phyloP scores from a whole-genome alignment of 2,329 filamentous ascomycete species.

The Escovopsis weberi region DNA sequence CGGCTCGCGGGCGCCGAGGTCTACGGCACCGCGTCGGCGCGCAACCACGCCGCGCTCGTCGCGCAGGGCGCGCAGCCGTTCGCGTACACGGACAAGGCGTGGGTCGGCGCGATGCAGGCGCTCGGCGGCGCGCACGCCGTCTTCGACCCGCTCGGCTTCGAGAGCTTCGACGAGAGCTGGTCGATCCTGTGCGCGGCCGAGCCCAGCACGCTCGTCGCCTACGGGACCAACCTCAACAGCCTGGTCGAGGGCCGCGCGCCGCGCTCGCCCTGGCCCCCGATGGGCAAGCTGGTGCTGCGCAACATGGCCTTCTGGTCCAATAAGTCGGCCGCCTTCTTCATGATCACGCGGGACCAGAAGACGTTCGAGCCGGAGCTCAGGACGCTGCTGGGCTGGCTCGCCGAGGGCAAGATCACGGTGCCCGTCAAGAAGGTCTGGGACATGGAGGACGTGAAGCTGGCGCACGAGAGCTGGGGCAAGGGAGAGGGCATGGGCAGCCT shows the following conservation, averaged over 20 bases:
- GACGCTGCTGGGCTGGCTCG: constrained; percentile 17
- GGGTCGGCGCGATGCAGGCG: constrained; percentile 29
- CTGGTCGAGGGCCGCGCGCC: constrained; percentile 15
- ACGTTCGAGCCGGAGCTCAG: constrained; percentile 18
- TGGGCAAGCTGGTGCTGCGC: constrained; percentile 21
- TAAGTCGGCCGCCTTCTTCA: constrained; percentile 22
- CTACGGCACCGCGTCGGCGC: constrained; percentile 32
- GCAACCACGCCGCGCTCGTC: constrained; percentile 28
- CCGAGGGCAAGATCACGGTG: constrained; percentile 17
- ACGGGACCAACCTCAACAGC: constrained; percentile 21
- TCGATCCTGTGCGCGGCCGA: constrained; percentile 21
- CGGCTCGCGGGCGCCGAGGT: constrained; percentile 29
- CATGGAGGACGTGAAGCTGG: constrained; percentile 23
- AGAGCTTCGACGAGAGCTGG: constrained; percentile 35
- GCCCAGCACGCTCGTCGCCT: constrained; percentile 26
- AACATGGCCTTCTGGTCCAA: constrained; percentile 13
- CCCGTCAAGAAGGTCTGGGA: constrained; percentile 26
- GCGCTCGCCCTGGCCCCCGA: constrained; percentile 17
- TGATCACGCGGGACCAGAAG: constrained; percentile 19
- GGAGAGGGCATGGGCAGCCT: constrained; percentile 21
- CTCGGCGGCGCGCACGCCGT: constrained; percentile 32
- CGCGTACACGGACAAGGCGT: constrained; percentile 32
- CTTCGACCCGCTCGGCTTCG: constrained; percentile 34
- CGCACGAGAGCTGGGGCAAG: constrained; percentile 23
- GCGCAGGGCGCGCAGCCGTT: constrained; percentile 25